Base-by-base conservation (phyloP, 78 protist genomes). In the Isochrysis galbana region DNA sequence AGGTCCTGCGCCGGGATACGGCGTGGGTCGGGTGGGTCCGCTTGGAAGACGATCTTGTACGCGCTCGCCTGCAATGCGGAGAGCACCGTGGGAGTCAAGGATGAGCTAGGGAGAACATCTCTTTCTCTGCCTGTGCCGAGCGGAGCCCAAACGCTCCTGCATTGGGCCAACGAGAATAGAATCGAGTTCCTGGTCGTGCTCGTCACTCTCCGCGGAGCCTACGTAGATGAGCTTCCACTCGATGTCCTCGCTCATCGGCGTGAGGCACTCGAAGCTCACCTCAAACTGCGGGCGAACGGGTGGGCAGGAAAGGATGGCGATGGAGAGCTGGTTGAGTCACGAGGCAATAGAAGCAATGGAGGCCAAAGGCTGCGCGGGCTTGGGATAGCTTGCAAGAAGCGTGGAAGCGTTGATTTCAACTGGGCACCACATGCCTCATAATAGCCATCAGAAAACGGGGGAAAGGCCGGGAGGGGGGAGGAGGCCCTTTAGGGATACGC, bases 211-310 rank as follows among this genome's bases (percentile, higher is more conserved):
- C 7, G 97, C 91, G 1, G 95, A 87, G 45, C 97, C 97, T 23
- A 96, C 97, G 77, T 96, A 96, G 11, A 93, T 46, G 11, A 95
- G 29, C 80, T 80, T 93, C 96, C 96, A 96, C 42, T 96, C 97
- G n/a, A 96, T 77, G 69, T 96, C 97, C 29, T 90, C 92, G 23
- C 32, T 25, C 45, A 92, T 1, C 36, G 70, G 39, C 41, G 51
- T 1, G 41, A 48, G 11, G 94, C 90, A 82, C 89, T 87, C 94
- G 61, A 92, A 92, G 48, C 42, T 5, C 5, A 87, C 45, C 48
- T 84, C 87, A 55, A 92, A 74, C 88, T 78, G 82, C 82, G 82
- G 74, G 74, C 36, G 29, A 11, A 23, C 38, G 36, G 7, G 32
- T 67, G 32, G 14, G 74, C 36, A 23, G 74, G 74, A 11, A 67